Evolutionary conservation across 331 rosid genomes (phyloP), one percentile per base, ranked within the genome.

Genomic region (Acacia pycnantha): DNA sequence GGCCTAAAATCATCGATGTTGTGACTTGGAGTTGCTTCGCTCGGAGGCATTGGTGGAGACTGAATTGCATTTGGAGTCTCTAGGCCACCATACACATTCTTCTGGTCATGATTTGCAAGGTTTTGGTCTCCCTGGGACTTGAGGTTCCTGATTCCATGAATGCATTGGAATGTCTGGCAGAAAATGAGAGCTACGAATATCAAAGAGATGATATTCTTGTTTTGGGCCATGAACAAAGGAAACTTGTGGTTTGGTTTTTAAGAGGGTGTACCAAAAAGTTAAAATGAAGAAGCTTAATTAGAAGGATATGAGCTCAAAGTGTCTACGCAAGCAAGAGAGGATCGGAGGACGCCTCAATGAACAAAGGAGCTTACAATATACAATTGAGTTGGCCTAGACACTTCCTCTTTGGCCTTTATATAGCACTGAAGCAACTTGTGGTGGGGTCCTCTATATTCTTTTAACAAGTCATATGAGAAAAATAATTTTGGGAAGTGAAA

Each of bases 151-250:
- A 33, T 66, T 66, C 71, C 71, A 66, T 18, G 71, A 33, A 58
- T 86, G 71, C 47, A 77, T 15, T 19, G 58, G 68, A 82, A 76
- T 9, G 67, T 76, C 33, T 56, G 77, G 70, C 82, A 76, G 14
- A 89, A 31, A 62, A 91, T 26, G 0, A 88, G 46, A 62, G 80
- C 76, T 46, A 90, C 21, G 27, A 86, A 51, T 85, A 88, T 62
- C 27, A 82, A 56, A 24, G 75, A 19, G 77, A 79, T 31, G 44
- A 77, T 15, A 53, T 41, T 46, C 75, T 79, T 86, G 19, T 62
- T 62, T 80, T 79, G 78, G 26, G 91, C 88, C 94, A 93, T 89
- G 26, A 66, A 66, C 4, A 33, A 6, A 15, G 43, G n/a, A 22
- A 7, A 16, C 11, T 66, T 6, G 27, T 21, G 46, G 71, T 18